Evolutionary conservation across 140 eudicot species (phyloP).

Genomic region (Bidens hawaiensis): DNA sequence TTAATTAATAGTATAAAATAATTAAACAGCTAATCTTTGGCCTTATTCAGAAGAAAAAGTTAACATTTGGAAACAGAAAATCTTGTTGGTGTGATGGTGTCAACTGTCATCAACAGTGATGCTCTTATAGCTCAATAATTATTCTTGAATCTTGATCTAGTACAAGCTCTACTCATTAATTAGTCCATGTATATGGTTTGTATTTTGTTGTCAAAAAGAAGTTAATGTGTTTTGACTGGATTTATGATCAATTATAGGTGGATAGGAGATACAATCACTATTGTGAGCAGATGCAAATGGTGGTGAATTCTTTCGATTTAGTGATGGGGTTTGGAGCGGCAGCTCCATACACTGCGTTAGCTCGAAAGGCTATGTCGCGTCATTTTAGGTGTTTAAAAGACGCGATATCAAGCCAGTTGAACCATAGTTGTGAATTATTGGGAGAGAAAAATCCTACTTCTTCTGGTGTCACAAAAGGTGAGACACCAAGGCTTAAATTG

Average conservation of each 20-base stretch:
- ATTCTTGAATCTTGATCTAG: background rate
- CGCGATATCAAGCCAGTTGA: conserved; percentile 54
- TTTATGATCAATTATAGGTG: conserved; percentile 37
- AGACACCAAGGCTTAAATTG: conserved; percentile 73
- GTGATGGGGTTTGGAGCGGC: conserved; percentile 85
- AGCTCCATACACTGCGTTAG: conserved; percentile 69
- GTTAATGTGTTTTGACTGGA: background rate
- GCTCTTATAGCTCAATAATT: background rate
- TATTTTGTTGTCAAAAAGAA: background rate
- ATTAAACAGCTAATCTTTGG: conserved; percentile 21
- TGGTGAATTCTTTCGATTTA: conserved; percentile 75
- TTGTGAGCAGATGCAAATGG: conserved; percentile 90
- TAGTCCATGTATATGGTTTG: background rate
- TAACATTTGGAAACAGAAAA: conserved; percentile 5
- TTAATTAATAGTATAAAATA: conserved; percentile 8
- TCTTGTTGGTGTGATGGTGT: conserved; percentile 10
- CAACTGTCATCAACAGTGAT: conserved; percentile 17
- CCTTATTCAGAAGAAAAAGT: conserved; percentile 23
- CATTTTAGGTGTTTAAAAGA: conserved; percentile 87
- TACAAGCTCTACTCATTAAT: background rate
- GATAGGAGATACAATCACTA: conserved; percentile 69
- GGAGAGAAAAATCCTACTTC: conserved; percentile 67
- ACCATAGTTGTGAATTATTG: conserved; percentile 57
- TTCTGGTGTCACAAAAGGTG: conserved; percentile 78
- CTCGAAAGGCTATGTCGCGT: conserved; percentile 88